These are phyloP conservation scores for Chamaenerion angustifolium DNA, from an alignment of 345 rosid species.

Conservation along the genomic window DNA sequence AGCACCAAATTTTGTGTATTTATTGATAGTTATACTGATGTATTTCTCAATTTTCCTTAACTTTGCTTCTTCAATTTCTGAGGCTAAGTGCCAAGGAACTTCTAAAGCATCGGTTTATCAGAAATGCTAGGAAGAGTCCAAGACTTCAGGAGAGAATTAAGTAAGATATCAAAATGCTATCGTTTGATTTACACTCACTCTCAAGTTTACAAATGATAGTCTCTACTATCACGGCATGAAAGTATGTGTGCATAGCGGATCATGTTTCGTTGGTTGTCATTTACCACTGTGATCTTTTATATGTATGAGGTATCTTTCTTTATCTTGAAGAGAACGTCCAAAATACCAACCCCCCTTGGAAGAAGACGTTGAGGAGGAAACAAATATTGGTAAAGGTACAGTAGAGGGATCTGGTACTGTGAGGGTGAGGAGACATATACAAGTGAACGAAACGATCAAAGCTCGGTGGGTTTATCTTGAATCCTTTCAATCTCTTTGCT, in stretches of 20 bases:
- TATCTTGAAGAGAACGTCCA: constrained; percentile 73
- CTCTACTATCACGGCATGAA: too few relatives aligned
- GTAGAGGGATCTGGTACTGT: constrained; percentile 61
- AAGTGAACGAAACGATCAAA: constrained; percentile 50
- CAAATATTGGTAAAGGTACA: constrained; percentile 29
- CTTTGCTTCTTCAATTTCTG: constrained; percentile 33
- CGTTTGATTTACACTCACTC: background rate
- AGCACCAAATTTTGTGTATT: background rate
- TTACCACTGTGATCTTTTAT: background rate
- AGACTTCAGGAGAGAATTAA: constrained; percentile 91
- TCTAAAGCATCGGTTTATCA: constrained; percentile 81
- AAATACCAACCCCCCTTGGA: constrained; percentile 30
- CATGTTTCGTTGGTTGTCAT: background rate
- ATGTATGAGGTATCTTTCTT: background rate
- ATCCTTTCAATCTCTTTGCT: constrained; percentile 6
- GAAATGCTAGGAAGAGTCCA: constrained; percentile 71
- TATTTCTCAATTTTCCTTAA: background rate
- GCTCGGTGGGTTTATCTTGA: constrained; percentile 45
- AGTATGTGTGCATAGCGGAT: background rate
- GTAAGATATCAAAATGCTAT: constrained; percentile 19
- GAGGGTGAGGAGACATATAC: constrained; percentile 56
- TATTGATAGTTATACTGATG: background rate
- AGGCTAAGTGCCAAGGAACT: constrained; percentile 96
- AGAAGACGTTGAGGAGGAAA: constrained; percentile 44
- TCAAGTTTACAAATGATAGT: too few relatives aligned